Evolutionary conservation across 345 rosid genomes (phyloP).

Genomic region (Eucalyptus erythrocorys): DNA sequence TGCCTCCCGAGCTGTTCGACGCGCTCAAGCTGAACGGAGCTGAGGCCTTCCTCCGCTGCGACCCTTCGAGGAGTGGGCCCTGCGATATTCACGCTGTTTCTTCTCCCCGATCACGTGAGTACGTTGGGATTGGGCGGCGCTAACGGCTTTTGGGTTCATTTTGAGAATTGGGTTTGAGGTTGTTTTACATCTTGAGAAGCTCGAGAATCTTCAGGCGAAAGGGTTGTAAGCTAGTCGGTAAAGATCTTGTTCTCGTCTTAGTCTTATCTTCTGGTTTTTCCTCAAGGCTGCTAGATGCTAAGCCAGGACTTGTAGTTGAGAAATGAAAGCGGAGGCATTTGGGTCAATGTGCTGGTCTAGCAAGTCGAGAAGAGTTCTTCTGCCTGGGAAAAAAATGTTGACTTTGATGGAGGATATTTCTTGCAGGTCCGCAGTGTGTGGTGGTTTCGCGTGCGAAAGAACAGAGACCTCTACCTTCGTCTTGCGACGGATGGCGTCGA

Average conservation of each 20-base stretch:
- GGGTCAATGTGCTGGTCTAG: not conserved
- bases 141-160: no score
- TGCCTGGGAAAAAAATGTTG: not conserved
- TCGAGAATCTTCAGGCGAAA: constrained; percentile 6
- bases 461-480: constrained; percentile 58
- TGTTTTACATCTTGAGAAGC: no score
- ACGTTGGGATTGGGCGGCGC: not conserved
- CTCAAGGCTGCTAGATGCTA: not conserved
- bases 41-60: constrained; percentile 71
- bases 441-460: constrained; percentile 82
- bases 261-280: not conserved
- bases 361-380: not conserved
- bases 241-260: not conserved
- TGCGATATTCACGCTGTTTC: constrained; percentile 72
- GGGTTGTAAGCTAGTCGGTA: constrained; percentile 82
- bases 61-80: constrained; percentile 64
- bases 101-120: constrained; percentile 50
- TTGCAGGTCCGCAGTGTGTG: constrained; percentile 81
- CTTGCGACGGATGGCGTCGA: constrained; percentile 89
- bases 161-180: no score
- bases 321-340: not conserved
- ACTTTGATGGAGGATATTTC: not conserved
- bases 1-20: constrained; percentile 77
- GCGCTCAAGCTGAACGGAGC: constrained; percentile 76
- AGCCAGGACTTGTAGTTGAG: not conserved